A percentile compares a stretch with the other conserved stretches of the same genome.
These are phyloP conservation scores for Arbutus unedo DNA, from an alignment of 148 eudicot species.

Conservation along the genomic window DNA sequence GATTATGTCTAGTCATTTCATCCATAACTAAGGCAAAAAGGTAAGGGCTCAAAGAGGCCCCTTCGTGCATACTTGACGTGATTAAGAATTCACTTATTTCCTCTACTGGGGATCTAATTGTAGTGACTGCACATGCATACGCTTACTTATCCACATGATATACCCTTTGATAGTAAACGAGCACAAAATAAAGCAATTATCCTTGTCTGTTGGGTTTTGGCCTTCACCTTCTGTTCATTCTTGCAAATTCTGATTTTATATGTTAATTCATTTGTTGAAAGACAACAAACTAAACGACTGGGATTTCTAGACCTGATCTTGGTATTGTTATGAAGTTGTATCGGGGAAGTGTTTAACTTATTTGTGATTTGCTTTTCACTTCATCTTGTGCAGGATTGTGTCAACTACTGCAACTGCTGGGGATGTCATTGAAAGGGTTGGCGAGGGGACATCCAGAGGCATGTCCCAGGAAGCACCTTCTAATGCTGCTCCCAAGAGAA, in stretches of 20 bases:
- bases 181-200: background rate
- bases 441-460: background rate
- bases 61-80: too few relatives aligned
- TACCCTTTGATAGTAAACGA: background rate
- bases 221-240: background rate
- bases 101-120: too few relatives aligned
- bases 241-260: background rate
- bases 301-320: background rate
- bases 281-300: background rate
- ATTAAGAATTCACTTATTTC: too few relatives aligned
- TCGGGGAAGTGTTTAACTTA: background rate
- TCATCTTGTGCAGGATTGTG: background rate
- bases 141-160: too few relatives aligned
- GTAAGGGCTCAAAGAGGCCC: too few relatives aligned
- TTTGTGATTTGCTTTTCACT: background rate
- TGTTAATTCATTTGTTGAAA: background rate
- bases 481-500: background rate
- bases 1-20: too few relatives aligned
- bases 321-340: background rate
- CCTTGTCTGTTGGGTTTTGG: too few relatives aligned
- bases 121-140: too few relatives aligned
- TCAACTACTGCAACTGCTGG: background rate
- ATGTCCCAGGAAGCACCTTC: background rate
- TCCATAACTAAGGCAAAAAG: too few relatives aligned
- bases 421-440: background rate